Base-by-base conservation (phyloP, 2,329 filamentous ascomycete species). In the Knufia petricola region DNA sequence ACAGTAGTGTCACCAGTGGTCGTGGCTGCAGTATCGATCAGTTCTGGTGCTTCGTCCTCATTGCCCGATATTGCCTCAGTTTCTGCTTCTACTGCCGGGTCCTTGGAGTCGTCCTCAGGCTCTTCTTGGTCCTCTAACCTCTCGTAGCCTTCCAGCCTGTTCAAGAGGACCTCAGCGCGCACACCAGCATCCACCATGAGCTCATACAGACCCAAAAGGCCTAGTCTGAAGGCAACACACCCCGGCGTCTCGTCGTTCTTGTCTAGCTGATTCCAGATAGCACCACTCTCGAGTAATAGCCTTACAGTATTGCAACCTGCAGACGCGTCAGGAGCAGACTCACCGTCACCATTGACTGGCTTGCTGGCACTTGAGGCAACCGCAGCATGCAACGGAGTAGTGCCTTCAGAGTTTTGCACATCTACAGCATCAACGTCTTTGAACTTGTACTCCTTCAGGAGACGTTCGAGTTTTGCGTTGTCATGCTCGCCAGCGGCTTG, bases 251-350 rank as follows among this genome's bases (percentile, higher is more conserved):
- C 90, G 59, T 87, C 78, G 58, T 86, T 83, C 56, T 73, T 69
- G 65, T 96, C 87, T 49, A 96, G 72, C 64, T 95, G 89, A 69
- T 98, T 98, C 92, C 92, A 98, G 58, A 96, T 95, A 9, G 87
- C 92, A 26, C 92, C 92, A 58, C 85, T 84, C 60, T 89, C 77
- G 52, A 96, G 80, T 6, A 96, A 74, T 61, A 92, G 78, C 57
- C 78, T 77, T 3, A 95, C 71, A 0, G 83, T 82, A 46, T 81
- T 78, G 48, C 76, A 75, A 2, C 81, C 85, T 1, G 57, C 53
- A 4, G 49, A 53, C 23, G 50, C 53, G 41, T 51, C 37, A 38
- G 46, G 50, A 46, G 63, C 52, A 36, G 59, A 46, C 39, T 59
- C 46, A 30, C 20, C 30, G 46, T 67, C 58, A 21, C 69, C 66